Percentiles rank a stretch among this genome's conserved stretches.
Conservation (phyloP, 2,329 filamentous ascomycete genomes). For the Aspergillus vadensis region DNA sequence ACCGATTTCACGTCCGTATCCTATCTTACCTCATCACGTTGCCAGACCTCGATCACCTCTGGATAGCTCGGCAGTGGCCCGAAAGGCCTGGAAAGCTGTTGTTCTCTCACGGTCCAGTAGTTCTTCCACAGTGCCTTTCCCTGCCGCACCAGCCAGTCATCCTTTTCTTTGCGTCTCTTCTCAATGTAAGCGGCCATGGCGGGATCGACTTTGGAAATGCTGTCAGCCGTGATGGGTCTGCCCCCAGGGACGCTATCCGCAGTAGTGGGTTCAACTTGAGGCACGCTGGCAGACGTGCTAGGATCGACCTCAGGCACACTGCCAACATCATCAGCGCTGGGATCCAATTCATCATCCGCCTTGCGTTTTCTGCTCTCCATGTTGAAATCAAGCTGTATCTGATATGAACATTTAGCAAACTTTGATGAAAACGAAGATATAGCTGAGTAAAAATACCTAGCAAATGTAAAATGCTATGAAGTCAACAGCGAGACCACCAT, state of each 20-base stretch:
- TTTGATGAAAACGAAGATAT: no score
- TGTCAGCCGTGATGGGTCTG: neutral
- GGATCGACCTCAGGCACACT: no score
- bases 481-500: no score
- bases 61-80: neutral
- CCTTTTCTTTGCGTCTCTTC: neutral
- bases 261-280: no score
- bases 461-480: no score
- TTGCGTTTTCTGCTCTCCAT: conserved; percentile 4
- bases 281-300: neutral
- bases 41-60: neutral
- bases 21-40: conserved; percentile 6
- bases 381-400: neutral
- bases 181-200: neutral
- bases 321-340: no score
- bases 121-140: conserved; percentile 2
- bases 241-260: no score
- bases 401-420: neutral
- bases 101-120: conserved; percentile 14
- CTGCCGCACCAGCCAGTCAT: neutral
- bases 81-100: conserved; percentile 11
- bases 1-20: no score
- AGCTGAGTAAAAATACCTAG: no score
- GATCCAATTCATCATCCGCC: neutral
- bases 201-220: neutral